Percentiles rank a stretch among this genome's conserved stretches.
Evolutionary conservation across 225 moss, liverwort and hornwort species (phyloP).

Genomic region (Sphagnum tenellum): DNA sequence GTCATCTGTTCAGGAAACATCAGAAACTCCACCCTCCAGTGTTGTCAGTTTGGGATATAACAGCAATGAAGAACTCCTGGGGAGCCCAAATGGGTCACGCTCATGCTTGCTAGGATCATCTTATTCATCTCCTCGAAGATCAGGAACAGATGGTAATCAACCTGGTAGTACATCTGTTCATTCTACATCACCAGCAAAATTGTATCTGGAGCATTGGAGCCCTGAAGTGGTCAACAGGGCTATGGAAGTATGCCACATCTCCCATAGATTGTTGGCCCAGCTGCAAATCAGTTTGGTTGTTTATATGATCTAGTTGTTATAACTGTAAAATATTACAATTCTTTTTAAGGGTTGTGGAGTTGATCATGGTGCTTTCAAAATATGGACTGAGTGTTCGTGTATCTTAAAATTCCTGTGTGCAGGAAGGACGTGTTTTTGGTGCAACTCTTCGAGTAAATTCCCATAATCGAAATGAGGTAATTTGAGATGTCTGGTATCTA

Average conservation of each 20-base stretch:
- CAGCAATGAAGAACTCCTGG: slow-evolving; percentile 14
- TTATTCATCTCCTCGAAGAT: slow-evolving; percentile 8
- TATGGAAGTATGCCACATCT: slow-evolving; percentile 17
- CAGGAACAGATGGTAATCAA: slow-evolving; percentile 14
- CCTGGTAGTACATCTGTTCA: slow-evolving; percentile 8
- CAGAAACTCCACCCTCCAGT: slow-evolving; percentile 3
- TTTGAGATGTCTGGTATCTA: background rate
- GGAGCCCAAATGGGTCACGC: slow-evolving; percentile 20
- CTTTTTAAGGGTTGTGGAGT: slow-evolving; percentile 26
- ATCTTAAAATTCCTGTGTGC: no score
- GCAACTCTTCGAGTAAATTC: slow-evolving; percentile 81
- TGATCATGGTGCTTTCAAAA: slow-evolving; percentile 6
- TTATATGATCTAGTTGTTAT: background rate
- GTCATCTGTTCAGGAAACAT: slow-evolving; percentile 6
- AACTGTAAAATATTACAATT: background rate
- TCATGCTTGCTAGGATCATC: slow-evolving; percentile 36
- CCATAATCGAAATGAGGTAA: slow-evolving; percentile 80
- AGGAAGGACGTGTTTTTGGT: slow-evolving; percentile 21
- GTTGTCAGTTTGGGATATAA: slow-evolving; percentile 2
- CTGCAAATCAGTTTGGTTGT: background rate
- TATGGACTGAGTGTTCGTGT: no score
- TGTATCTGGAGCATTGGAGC: slow-evolving; percentile 41
- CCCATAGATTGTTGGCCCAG: no score
- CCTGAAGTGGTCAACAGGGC: slow-evolving; percentile 26
- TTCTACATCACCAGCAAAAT: slow-evolving; percentile 22